These are phyloP conservation scores for Anthracocystis walkeri DNA, from an alignment of 1,284 basidiomycete genomes.

Conservation along the genomic window DNA sequence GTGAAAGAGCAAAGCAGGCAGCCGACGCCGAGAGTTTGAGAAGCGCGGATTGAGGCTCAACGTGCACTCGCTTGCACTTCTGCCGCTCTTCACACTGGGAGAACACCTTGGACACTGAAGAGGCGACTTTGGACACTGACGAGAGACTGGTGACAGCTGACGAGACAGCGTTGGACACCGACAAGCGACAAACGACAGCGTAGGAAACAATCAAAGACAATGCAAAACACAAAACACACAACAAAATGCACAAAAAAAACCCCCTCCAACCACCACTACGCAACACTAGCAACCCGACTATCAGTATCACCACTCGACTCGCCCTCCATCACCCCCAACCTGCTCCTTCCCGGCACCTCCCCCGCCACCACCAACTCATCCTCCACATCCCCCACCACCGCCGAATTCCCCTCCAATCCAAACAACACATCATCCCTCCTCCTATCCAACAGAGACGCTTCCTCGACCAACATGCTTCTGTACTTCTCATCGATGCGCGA, in stretches of 20 bases:
- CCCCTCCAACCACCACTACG: not conserved
- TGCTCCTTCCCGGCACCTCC: not conserved
- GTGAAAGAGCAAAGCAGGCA: not conserved
- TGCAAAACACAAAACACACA: not conserved
- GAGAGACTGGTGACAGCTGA: too few relatives aligned
- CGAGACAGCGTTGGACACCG: too few relatives aligned
- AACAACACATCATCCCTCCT: constrained; percentile 65
- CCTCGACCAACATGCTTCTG: constrained; percentile 64
- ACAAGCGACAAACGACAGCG: too few relatives aligned
- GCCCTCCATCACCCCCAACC: not conserved
- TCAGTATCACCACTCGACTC: constrained; percentile 13
- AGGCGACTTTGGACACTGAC: too few relatives aligned
- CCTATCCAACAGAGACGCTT: constrained; percentile 63
- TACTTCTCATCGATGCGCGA: constrained; percentile 55
- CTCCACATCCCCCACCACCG: constrained; percentile 18
- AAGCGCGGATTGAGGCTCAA: too few relatives aligned
- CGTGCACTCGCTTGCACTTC: too few relatives aligned
- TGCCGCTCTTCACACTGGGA: not conserved
- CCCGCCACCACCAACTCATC: constrained; percentile 16
- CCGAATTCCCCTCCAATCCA: constrained; percentile 30
- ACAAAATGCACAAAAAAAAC: not conserved
- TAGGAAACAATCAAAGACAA: not conserved
- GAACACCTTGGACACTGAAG: not conserved
- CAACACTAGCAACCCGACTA: not conserved
- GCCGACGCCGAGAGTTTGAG: too few relatives aligned